Percentiles rank a stretch among this genome's conserved stretches.
Evolutionary conservation across 2,329 filamentous ascomycete species (phyloP).

Genomic region (Talaromyces islandicus): DNA sequence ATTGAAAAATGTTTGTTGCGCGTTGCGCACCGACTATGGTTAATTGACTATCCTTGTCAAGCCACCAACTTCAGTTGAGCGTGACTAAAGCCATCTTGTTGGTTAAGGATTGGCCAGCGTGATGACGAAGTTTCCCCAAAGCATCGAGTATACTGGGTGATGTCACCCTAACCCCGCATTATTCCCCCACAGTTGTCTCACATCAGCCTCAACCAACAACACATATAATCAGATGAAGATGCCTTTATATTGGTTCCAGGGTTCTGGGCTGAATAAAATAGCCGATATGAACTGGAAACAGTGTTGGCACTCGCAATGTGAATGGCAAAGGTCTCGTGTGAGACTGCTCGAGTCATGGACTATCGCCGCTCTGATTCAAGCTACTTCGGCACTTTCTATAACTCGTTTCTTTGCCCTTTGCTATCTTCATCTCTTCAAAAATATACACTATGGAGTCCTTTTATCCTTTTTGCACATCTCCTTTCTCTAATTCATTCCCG

Average conservation of each 20-base stretch:
- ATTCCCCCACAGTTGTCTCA: neutral
- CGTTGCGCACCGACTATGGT: neutral
- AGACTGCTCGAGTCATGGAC: neutral
- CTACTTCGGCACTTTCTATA: neutral
- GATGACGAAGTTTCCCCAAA: neutral
- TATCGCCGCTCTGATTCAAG: neutral
- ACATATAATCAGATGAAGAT: neutral
- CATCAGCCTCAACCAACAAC: neutral
- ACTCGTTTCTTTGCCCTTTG: neutral
- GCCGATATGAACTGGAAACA: neutral
- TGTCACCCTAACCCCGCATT: neutral
- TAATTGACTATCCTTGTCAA: neutral
- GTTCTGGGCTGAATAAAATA: neutral
- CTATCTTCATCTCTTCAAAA: neutral
- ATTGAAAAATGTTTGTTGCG: too few species aligned
- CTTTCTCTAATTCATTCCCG: neutral
- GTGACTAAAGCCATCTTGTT: neutral
- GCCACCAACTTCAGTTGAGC: neutral
- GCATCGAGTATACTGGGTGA: neutral
- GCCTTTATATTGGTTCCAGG: neutral
- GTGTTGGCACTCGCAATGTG: neutral
- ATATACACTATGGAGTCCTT: neutral
- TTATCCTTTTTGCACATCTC: neutral
- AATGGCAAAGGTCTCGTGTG: neutral
- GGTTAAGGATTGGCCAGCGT: neutral